Evolutionary conservation across 441 rosid species (phyloP).

Genomic region (Gossypium schwendimanii): DNA sequence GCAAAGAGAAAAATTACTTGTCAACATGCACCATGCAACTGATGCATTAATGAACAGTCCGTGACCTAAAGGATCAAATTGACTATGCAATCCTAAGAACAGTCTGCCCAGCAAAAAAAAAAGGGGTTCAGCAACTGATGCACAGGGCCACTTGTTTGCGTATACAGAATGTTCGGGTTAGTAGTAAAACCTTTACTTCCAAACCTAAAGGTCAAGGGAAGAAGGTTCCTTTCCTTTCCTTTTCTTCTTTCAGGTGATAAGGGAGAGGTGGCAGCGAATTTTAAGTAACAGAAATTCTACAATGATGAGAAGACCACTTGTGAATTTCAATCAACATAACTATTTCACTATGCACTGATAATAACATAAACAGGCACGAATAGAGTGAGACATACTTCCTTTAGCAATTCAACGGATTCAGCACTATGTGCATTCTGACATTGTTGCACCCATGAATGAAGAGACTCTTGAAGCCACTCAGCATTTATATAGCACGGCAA

Average conservation of each 20-base stretch:
- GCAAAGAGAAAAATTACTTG: background rate
- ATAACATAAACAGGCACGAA: conserved; percentile 1
- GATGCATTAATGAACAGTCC: background rate
- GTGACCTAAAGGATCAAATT: background rate
- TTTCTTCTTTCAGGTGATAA: background rate
- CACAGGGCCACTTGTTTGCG: background rate
- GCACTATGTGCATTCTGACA: conserved; percentile 72
- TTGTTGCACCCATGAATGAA: conserved; percentile 56
- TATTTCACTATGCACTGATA: background rate
- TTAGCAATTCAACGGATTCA: conserved; percentile 75
- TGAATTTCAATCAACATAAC: background rate
- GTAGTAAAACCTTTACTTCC: background rate
- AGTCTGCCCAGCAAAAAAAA: background rate
- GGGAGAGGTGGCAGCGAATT: background rate
- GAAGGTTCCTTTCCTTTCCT: background rate
- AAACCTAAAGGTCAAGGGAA: background rate
- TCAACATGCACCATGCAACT: background rate
- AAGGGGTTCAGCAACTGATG: background rate
- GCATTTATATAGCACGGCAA: conserved; percentile 53
- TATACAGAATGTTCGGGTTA: background rate
- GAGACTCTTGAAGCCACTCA: conserved; percentile 57
- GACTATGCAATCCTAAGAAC: background rate
- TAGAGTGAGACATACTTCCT: conserved; percentile 49
- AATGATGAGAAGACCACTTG: no score
- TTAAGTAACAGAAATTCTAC: background rate